Percentiles rank a stretch among this genome's conserved stretches.
These are phyloP conservation scores for Rasamsonia emersonii DNA, from an alignment of 2,329 filamentous ascomycete species.

Conservation along the genomic window DNA sequence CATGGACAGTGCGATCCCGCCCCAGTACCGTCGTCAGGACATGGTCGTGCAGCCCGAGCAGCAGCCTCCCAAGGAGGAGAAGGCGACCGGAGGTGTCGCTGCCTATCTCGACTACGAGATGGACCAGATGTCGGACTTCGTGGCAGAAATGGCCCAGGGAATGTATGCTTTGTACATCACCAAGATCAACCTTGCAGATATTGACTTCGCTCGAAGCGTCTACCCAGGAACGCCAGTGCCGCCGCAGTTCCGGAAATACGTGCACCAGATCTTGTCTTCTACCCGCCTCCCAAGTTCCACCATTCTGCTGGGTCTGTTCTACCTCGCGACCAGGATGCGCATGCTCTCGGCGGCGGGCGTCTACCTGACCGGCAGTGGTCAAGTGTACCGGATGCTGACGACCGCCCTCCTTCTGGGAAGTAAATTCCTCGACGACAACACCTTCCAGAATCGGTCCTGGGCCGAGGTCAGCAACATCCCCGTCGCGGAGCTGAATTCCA, in stretches of 20 bases:
- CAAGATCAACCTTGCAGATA: slow-evolving; percentile 51
- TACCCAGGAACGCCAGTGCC: slow-evolving; percentile 55
- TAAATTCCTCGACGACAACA: slow-evolving; percentile 96
- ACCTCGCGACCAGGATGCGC: slow-evolving; percentile 74
- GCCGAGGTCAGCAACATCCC: slow-evolving; percentile 87
- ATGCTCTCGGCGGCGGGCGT: slow-evolving; percentile 53
- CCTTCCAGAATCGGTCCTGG: slow-evolving; percentile 95
- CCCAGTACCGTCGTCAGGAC: slow-evolving; percentile 35
- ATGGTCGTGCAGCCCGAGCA: slow-evolving; percentile 27
- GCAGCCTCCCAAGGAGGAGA: slow-evolving; percentile 49
- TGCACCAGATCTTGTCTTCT: slow-evolving; percentile 80
- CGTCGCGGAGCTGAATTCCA: slow-evolving; percentile 71
- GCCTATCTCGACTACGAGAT: slow-evolving; percentile 95
- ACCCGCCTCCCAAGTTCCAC: slow-evolving; percentile 85
- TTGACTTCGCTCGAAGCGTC: slow-evolving; percentile 57
- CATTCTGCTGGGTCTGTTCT: slow-evolving; percentile 83
- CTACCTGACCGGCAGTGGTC: slow-evolving; percentile 52
- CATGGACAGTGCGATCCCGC: slow-evolving; percentile 33
- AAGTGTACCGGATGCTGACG: slow-evolving; percentile 81
- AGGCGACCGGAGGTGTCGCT: slow-evolving; percentile 75
- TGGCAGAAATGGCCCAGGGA: slow-evolving; percentile 76
- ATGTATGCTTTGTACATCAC: slow-evolving; percentile 54
- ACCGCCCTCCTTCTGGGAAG: slow-evolving; percentile 77
- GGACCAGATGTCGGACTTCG: slow-evolving; percentile 91
- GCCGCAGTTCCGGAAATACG: slow-evolving; percentile 79